phyloP scores from a whole-genome alignment of 192 early-diverging fungal genomes.

The Neocallimastix lanati region DNA sequence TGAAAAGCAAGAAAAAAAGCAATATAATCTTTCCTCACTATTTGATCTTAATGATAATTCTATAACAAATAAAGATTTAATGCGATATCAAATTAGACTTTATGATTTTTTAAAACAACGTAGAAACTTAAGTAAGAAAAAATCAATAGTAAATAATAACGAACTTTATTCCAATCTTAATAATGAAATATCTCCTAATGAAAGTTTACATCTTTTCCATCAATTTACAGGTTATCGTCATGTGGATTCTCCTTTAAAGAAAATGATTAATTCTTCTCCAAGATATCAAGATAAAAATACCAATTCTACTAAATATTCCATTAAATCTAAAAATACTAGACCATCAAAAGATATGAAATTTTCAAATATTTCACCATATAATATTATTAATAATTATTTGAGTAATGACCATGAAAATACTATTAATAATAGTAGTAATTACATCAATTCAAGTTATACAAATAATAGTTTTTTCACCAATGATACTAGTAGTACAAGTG shows the following conservation, averaged over 20 bases:
- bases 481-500: not conserved
- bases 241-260: not conserved
- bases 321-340: not conserved
- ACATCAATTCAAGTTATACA: no score
- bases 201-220: not conserved
- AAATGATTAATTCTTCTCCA: not conserved
- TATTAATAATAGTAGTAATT: not conserved
- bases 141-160: not conserved
- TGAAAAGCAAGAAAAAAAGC: not conserved
- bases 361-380: not conserved
- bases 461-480: not conserved
- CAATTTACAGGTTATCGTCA: not conserved
- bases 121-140: not conserved
- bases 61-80: not conserved
- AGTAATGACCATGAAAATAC: not conserved
- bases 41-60: not conserved
- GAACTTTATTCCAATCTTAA: not conserved
- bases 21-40: not conserved
- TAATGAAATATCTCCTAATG: not conserved
- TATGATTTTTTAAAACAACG: not conserved
- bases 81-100: not conserved
- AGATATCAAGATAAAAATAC: not conserved
- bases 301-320: not conserved
- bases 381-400: not conserved
- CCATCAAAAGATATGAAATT: not conserved